A percentile compares a stretch with the other conserved stretches of the same genome.
These are phyloP conservation scores for Diutina neorugosa DNA, from an alignment of 1,139 yeast species.

Conservation along the genomic window DNA sequence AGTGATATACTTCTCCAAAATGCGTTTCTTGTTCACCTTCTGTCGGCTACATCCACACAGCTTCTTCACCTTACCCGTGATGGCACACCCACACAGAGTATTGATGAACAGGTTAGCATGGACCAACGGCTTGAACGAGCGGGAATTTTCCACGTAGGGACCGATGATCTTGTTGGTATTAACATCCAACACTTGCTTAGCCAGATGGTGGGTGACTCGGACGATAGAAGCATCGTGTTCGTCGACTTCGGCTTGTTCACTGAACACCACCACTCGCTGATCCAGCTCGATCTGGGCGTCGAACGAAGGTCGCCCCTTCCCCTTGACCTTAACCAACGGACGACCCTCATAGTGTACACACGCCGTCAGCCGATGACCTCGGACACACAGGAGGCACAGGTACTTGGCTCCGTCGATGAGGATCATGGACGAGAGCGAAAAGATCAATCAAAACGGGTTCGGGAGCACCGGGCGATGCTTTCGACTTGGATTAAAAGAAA, in stretches of 20 bases:
- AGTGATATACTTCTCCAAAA: slow-evolving; percentile 23
- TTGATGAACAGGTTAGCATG: slow-evolving; percentile 25
- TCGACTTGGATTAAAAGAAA: not conserved
- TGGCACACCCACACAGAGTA: slow-evolving; percentile 22
- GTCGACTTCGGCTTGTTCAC: slow-evolving; percentile 26
- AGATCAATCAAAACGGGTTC: not conserved
- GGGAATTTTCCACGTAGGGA: slow-evolving; percentile 17
- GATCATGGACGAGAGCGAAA: slow-evolving; percentile 40
- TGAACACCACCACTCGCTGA: slow-evolving; percentile 48
- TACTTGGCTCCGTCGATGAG: slow-evolving; percentile 74
- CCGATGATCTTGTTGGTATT: slow-evolving; percentile 33
- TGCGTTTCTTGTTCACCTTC: slow-evolving; percentile 22
- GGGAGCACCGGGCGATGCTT: not conserved
- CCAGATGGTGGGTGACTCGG: slow-evolving; percentile 33
- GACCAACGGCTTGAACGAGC: slow-evolving; percentile 14
- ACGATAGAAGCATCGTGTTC: slow-evolving; percentile 16
- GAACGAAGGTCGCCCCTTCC: slow-evolving; percentile 67
- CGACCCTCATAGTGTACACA: slow-evolving; percentile 66
- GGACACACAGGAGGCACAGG: slow-evolving; percentile 82
- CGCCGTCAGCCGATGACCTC: slow-evolving; percentile 85
- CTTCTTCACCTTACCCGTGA: slow-evolving; percentile 14
- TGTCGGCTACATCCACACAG: slow-evolving; percentile 20
- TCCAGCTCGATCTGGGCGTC: slow-evolving; percentile 31
- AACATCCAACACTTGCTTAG: slow-evolving; percentile 39
- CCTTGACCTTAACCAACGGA: slow-evolving; percentile 75